A percentile compares a stretch with the other conserved stretches of the same genome.
These are phyloP conservation scores for Rhizopogon sp. DNA, from an alignment of 768 basidiomycete genomes.

Conservation along the genomic window DNA sequence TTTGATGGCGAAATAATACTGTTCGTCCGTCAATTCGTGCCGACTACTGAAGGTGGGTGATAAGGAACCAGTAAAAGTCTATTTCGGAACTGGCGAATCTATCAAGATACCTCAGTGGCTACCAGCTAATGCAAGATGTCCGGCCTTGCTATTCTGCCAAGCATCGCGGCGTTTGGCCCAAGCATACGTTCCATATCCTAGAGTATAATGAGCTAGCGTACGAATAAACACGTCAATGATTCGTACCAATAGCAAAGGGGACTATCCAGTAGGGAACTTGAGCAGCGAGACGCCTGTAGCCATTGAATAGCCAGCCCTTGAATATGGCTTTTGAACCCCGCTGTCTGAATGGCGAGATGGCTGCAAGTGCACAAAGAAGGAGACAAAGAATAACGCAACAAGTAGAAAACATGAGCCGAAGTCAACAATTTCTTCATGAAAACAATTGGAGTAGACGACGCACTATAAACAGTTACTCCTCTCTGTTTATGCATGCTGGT, in stretches of 20 bases:
- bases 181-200: slow-evolving; percentile 74
- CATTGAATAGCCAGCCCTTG: slow-evolving; percentile 80
- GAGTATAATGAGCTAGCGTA: background rate
- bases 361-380: slow-evolving; percentile 32
- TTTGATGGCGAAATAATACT: too few species aligned
- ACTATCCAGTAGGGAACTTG: slow-evolving; percentile 76
- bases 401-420: background rate
- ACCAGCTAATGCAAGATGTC: slow-evolving; percentile 51
- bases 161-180: slow-evolving; percentile 71
- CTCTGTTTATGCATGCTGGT: slow-evolving; percentile 61
- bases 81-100: slow-evolving; percentile 1
- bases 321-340: slow-evolving; percentile 68
- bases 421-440: background rate
- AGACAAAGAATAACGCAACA: background rate
- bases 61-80: background rate
- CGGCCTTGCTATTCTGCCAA: slow-evolving; percentile 79
- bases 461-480: slow-evolving; percentile 80
- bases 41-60: background rate
- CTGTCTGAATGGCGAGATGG: slow-evolving; percentile 78
- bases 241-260: slow-evolving; percentile 75
- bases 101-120: slow-evolving; percentile 1
- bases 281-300: slow-evolving; percentile 67
- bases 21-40: too few species aligned
- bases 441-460: slow-evolving; percentile 27
- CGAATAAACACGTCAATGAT: background rate